These are phyloP conservation scores for Mortierella sp. DNA, from an alignment of 371 early-diverging fungal genomes.

Conservation along the genomic window DNA sequence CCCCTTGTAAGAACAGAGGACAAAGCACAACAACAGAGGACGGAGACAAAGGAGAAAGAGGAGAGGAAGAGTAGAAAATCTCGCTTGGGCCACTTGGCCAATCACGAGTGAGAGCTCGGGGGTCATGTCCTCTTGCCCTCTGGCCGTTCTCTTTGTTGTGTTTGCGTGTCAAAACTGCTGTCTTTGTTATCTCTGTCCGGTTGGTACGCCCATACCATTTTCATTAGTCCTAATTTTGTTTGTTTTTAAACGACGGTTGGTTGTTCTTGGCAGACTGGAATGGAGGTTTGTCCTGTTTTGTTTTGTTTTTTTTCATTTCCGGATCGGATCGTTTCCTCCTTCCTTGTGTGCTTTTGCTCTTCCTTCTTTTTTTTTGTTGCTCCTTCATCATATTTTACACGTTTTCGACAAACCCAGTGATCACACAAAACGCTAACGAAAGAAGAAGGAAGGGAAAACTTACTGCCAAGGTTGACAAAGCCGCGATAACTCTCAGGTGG, in stretches of 20 bases:
- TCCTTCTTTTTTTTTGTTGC: not conserved
- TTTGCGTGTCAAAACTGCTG: not conserved
- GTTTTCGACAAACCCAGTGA: too few relatives aligned
- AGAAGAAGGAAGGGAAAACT: constrained; percentile 28
- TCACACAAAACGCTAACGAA: not conserved
- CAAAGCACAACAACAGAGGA: not conserved
- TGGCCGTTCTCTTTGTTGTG: not conserved
- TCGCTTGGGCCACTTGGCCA: constrained; percentile 9
- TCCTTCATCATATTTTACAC: not conserved
- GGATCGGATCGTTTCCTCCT: not conserved
- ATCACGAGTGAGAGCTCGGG: not conserved
- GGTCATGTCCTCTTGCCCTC: not conserved
- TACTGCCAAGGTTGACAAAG: constrained; percentile 76
- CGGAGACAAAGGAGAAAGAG: not conserved
- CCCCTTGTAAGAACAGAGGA: not conserved
- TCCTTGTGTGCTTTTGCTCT: not conserved
- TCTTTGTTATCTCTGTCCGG: not conserved
- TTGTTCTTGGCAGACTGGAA: not conserved
- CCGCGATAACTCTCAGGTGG: constrained; percentile 85
- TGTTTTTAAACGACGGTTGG: not conserved
- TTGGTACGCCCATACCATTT: not conserved
- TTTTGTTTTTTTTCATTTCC: not conserved
- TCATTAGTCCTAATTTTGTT: not conserved
- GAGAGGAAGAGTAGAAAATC: not conserved
- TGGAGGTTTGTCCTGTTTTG: too few relatives aligned